Base-by-base conservation (phyloP, 2,329 filamentous ascomycete genomes). In the Fusarium sp. region DNA sequence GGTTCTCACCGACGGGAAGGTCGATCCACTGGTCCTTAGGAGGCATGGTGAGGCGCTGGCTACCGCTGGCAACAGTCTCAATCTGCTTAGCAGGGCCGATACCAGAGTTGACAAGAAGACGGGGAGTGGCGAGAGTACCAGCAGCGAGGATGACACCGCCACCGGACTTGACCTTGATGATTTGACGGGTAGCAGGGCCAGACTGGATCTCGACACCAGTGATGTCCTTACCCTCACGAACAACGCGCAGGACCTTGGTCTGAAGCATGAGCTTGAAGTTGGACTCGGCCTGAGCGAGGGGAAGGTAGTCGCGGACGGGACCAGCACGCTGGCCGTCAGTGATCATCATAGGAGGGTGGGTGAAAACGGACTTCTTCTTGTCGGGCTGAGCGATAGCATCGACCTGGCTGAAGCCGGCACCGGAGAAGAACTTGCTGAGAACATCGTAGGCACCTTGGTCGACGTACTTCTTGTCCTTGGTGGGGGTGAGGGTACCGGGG, bases 301-400 rank as follows among this genome's bases (percentile, higher is more conserved):
- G 88, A 2, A 93, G 86, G 74, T 93, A 93, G 1, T 91, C 92
- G 11, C 88, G 88, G 76, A 93, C 82, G 14, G 91, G 91, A 2
- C 92, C 91, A 46, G 88, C 88, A 63, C 91, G 84, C 77, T 92
- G 88, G 54, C 89, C 90, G 47, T 89, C 80, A 8, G 82, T 81
- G 76, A 89, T 92, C 72, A 74, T 74, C 43, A 62, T 45, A 7
- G 92, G 27, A 88, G 85, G 25, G 88, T 88, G 78, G 88, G 86
- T 45, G 86, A 85, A 78, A 84, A 93, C 61, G 1, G 87, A 89
- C 69, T 84, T 83, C 79, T 92, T 89, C 85, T 93, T 93, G 76
- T 85, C 82, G 1, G 89, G 89, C 47, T 85, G 80, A 18, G 83
- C 74, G 72, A 91, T 91, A 23, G 89, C 87, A 14, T 85, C 84